A percentile compares a stretch with the other conserved stretches of the same genome.
Conservation (phyloP, 345 rosid species). For the Conringia planisiliqua region DNA sequence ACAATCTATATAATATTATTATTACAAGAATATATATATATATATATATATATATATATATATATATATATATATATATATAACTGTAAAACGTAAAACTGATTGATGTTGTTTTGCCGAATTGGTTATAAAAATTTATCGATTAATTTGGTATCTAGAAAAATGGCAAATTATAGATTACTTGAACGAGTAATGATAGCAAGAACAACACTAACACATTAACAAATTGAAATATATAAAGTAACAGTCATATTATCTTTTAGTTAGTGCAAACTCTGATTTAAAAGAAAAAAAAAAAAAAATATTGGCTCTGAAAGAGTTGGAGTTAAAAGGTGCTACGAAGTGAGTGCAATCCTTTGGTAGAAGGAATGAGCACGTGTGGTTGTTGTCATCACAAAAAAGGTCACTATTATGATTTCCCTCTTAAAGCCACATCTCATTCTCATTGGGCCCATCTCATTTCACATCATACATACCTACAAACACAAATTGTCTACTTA, state of each 20-base stretch:
- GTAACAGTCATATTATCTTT: too few species aligned
- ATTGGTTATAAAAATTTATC: neutral
- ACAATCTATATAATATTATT: neutral
- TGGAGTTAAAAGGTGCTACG: conserved; percentile 13
- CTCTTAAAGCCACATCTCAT: conserved; percentile 21
- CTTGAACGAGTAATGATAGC: neutral
- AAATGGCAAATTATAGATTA: neutral
- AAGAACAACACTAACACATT: neutral
- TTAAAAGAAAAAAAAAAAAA: neutral
- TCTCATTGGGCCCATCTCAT: conserved; percentile 26
- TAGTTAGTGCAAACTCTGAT: too few species aligned
- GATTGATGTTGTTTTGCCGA: neutral
- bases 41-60: neutral
- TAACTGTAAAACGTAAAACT: neutral
- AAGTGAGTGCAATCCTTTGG: conserved; percentile 25
- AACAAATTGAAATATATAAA: neutral
- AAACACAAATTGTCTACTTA: conserved; percentile 21
- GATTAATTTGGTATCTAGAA: neutral
- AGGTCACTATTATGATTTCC: conserved; percentile 26
- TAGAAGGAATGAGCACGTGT: conserved; percentile 33
- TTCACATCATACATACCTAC: conserved; percentile 30
- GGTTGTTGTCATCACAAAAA: conserved; percentile 31
- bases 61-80: neutral
- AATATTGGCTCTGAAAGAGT: conserved; percentile 12
- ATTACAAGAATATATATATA: neutral